Evolutionary conservation across 73 alveolate species (phyloP).

Genomic region (Stentor roeselii): DNA sequence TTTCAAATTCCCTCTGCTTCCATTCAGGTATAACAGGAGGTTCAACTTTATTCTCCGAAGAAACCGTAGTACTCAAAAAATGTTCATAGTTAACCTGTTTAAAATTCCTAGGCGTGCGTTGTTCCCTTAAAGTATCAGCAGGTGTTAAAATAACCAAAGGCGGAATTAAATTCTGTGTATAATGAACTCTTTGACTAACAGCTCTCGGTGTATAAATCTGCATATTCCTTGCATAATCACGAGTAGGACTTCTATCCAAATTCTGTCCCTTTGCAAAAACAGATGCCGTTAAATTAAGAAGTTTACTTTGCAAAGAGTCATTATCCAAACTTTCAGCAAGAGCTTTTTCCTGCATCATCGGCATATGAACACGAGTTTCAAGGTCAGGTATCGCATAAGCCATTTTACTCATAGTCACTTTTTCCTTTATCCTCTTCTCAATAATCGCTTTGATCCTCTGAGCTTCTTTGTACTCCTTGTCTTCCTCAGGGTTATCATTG

Average conservation of each 20-base stretch:
- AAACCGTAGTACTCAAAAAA: background rate
- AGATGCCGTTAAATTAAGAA: background rate
- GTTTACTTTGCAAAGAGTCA: background rate
- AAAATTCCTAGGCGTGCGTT: background rate
- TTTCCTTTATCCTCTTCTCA: conserved; percentile 13
- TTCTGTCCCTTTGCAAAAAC: background rate
- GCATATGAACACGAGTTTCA: background rate
- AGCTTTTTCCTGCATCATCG: conserved; percentile 19
- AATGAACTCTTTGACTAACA: background rate
- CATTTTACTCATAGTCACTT: background rate
- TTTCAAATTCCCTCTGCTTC: background rate
- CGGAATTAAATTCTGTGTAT: background rate
- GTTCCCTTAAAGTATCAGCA: too few species aligned
- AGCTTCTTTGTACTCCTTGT: background rate
- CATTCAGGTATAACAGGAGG: conserved; percentile 4
- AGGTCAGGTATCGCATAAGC: background rate
- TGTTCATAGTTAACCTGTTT: background rate
- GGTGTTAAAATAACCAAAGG: background rate
- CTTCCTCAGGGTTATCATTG: conserved; percentile 1
- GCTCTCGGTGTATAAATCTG: background rate
- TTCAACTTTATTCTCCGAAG: background rate
- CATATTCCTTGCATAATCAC: background rate
- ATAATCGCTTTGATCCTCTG: background rate
- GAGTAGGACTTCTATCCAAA: background rate
- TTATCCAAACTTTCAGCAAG: background rate